These are phyloP conservation scores for Moniliophthora roreri DNA, from an alignment of 1,284 basidiomycete species.

Conservation along the genomic window DNA sequence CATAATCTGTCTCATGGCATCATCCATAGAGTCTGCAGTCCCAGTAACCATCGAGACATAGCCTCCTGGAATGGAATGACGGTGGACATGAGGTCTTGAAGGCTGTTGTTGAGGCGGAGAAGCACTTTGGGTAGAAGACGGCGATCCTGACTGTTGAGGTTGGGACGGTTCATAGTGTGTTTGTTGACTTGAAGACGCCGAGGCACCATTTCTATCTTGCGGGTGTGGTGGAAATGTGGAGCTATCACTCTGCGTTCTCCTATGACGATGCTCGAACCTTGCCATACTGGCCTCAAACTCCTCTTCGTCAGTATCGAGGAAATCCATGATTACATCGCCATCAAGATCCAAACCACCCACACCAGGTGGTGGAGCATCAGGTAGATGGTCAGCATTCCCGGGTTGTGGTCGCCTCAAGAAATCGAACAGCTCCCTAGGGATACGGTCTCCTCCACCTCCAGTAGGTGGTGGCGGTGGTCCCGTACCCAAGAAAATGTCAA, in stretches of 20 bases:
- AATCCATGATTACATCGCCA: constrained; percentile 2
- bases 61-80: not conserved
- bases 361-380: not conserved
- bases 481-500: no score
- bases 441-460: no score
- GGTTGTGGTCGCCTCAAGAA: not conserved
- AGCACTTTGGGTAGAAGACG: not conserved
- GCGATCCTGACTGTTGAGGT: no score
- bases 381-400: not conserved
- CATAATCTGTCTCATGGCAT: constrained; percentile 2
- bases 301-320: not conserved
- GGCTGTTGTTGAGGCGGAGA: not conserved
- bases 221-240: no score
- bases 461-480: no score
- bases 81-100: not conserved
- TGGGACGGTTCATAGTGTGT: no score
- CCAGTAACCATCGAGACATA: not conserved
- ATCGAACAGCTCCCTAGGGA: no score
- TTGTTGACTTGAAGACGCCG: no score
- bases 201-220: no score
- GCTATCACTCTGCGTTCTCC: no score
- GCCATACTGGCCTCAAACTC: no score
- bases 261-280: no score
- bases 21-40: constrained; percentile 2
- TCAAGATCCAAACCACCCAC: not conserved